Evolutionary conservation across 129 eudicot genomes (phyloP), one percentile per base, ranked within the genome.

Genomic region (Flaveria trinervia): DNA sequence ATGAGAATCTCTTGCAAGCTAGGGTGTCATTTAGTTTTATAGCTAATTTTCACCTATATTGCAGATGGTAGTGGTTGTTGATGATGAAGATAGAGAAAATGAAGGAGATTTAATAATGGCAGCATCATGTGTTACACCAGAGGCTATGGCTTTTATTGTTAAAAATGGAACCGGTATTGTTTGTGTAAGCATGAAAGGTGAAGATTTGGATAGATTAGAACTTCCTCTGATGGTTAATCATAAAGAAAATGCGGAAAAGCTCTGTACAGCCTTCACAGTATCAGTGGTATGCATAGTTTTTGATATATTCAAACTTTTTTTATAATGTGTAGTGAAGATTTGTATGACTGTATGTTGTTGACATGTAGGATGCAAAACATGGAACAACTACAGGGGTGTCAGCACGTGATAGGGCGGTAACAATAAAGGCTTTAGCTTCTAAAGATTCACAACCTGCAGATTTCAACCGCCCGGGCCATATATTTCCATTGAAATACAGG

Each of bases 391-490:
- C 92, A 11, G 92, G 96, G 26, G 96, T 89, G 52, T 89, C 96
- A 28, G 92, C 96, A 10, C 81, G 77, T 66, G 96, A 89, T 79
- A 78, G 92, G 79, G 92, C 89, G 9, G 76, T 71, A 65, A 89
- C 96, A 10, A 78, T 87, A 75, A 73, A 82, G 16, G 84, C 89
- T 66, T 83, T 87, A 33, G 92, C 92, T 70, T 91, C 97, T 3
- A 84, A 76, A 68, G 93, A 91, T 55, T 91, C 99, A 33, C 88
- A 79, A 74, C 97, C 99, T 5, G 84, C 85, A 71, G 99, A 91
- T 84, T 94, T 94, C 73, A 94, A 91, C 72, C 96, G 99, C 28
- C 97, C 99, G 7, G 99, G 97, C 30, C 99, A 94, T 74, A 89
- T 94, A 72, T 94, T 94, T 77, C 99, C 99, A 7, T 79, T 94